Percentiles rank a stretch among this genome's conserved stretches.
Evolutionary conservation across 345 rosid species (phyloP).

Genomic region (Ailanthus altissimus): DNA sequence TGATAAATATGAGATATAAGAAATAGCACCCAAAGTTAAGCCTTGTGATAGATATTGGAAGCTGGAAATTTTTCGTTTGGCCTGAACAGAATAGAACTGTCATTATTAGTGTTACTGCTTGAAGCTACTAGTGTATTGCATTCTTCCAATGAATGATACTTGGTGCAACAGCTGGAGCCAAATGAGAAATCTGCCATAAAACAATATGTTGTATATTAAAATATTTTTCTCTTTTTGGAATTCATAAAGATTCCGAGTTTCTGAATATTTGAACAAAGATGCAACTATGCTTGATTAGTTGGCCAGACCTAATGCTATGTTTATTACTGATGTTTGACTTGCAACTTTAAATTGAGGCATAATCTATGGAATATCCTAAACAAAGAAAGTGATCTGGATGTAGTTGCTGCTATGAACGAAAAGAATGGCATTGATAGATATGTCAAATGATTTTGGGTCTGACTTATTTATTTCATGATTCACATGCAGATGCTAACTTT

Average conservation of each 20-base stretch:
- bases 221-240: too few species aligned
- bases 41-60: not conserved
- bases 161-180: not conserved
- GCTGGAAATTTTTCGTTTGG: not conserved
- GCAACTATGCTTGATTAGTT: not conserved
- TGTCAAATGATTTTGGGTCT: not conserved
- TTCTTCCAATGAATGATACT: not conserved
- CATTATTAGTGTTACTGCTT: not conserved
- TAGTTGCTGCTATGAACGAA: not conserved
- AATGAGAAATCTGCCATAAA: not conserved
- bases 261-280: not conserved
- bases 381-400: not conserved
- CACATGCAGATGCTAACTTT: conserved; percentile 66
- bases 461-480: conserved; percentile 20
- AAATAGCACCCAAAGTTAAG: not conserved
- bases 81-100: not conserved
- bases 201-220: too few species aligned
- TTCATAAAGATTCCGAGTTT: not conserved
- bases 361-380: not conserved
- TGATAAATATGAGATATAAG: not conserved
- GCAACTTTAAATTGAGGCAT: not conserved
- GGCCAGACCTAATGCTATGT: not conserved
- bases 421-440: not conserved
- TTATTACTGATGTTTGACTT: not conserved
- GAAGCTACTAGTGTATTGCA: not conserved